phyloP scores from a whole-genome alignment of 768 basidiomycete genomes.

The Tylopilus plumbeoviolaceoides region DNA sequence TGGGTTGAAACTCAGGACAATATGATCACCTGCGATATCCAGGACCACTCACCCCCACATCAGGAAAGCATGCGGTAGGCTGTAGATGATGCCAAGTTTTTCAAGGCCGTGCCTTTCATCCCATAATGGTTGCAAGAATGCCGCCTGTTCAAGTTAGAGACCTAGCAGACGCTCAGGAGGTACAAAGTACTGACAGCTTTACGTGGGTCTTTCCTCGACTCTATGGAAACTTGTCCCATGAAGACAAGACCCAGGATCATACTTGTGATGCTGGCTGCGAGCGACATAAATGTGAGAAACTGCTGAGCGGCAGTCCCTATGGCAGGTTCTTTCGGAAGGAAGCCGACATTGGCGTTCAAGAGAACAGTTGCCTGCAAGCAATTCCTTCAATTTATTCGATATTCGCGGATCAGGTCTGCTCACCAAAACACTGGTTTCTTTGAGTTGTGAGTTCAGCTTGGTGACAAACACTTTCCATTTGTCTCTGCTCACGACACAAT shows the following conservation, averaged over 20 bases:
- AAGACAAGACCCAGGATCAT: slow-evolving; percentile 43
- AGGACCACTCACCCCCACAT: slow-evolving; percentile 52
- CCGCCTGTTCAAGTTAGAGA: slow-evolving; percentile 8
- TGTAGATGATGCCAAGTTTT: slow-evolving; percentile 48
- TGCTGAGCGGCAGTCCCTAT: slow-evolving; percentile 28
- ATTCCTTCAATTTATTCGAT: neutral
- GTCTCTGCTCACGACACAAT: slow-evolving; percentile 38
- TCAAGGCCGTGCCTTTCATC: slow-evolving; percentile 40
- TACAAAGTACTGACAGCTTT: slow-evolving; percentile 33
- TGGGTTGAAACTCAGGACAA: slow-evolving; percentile 7
- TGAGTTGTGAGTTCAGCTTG: slow-evolving; percentile 46
- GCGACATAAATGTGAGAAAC: slow-evolving; percentile 42
- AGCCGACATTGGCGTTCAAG: slow-evolving; percentile 54
- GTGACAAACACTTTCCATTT: slow-evolving; percentile 44
- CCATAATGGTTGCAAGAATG: slow-evolving; percentile 19
- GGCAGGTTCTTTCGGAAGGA: slow-evolving; percentile 50
- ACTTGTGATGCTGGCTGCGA: slow-evolving; percentile 30
- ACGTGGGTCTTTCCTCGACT: slow-evolving; percentile 25
- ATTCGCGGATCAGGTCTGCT: slow-evolving; percentile 9
- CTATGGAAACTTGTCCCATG: slow-evolving; percentile 38
- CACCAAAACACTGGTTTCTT: slow-evolving; percentile 52
- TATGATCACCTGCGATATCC: neutral
- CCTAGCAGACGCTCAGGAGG: neutral
- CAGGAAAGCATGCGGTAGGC: slow-evolving; percentile 51
- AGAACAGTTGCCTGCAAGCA: slow-evolving; percentile 48